These are phyloP conservation scores for Fusarium equiseti DNA, from an alignment of 2,329 filamentous ascomycete genomes.

Conservation along the genomic window DNA sequence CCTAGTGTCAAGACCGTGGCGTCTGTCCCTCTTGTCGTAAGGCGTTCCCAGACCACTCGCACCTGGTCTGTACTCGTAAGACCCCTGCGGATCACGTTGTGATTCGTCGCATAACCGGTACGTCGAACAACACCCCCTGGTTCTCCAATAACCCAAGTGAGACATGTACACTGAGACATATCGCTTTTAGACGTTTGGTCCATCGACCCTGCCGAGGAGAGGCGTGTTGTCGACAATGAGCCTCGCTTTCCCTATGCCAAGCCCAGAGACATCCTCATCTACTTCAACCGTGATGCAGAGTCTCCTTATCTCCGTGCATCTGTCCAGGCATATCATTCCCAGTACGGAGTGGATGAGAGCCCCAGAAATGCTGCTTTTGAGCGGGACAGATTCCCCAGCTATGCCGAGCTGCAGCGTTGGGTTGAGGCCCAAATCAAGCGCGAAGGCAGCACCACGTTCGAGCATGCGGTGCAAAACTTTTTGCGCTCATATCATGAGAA, in stretches of 20 bases:
- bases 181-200: slow-evolving; percentile 55
- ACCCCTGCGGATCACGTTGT: slow-evolving; percentile 52
- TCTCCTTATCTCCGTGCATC: slow-evolving; percentile 56
- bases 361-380: slow-evolving; percentile 54
- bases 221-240: slow-evolving; percentile 49
- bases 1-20: slow-evolving; percentile 56
- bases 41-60: slow-evolving; percentile 56
- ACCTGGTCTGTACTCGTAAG: slow-evolving; percentile 56
- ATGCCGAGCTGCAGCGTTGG: slow-evolving; percentile 53
- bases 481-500: slow-evolving; percentile 54
- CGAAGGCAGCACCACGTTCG: slow-evolving; percentile 52
- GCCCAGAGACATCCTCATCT: slow-evolving; percentile 53
- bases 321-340: slow-evolving; percentile 54
- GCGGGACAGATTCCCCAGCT: slow-evolving; percentile 53
- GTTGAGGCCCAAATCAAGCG: slow-evolving; percentile 54
- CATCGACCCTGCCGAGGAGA: slow-evolving; percentile 52
- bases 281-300: slow-evolving; percentile 52
- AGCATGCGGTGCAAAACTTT: slow-evolving; percentile 53
- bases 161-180: slow-evolving; percentile 46
- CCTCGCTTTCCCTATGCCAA: slow-evolving; percentile 55
- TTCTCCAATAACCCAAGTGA: slow-evolving; percentile 34
- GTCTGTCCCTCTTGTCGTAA: slow-evolving; percentile 58
- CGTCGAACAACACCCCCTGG: slow-evolving; percentile 40
- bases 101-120: slow-evolving; percentile 55
- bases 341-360: slow-evolving; percentile 49